Percentiles rank a stretch among this genome's conserved stretches.
Conservation (phyloP, 192 early-diverging fungal genomes). For the Mortierella hygrophila region DNA sequence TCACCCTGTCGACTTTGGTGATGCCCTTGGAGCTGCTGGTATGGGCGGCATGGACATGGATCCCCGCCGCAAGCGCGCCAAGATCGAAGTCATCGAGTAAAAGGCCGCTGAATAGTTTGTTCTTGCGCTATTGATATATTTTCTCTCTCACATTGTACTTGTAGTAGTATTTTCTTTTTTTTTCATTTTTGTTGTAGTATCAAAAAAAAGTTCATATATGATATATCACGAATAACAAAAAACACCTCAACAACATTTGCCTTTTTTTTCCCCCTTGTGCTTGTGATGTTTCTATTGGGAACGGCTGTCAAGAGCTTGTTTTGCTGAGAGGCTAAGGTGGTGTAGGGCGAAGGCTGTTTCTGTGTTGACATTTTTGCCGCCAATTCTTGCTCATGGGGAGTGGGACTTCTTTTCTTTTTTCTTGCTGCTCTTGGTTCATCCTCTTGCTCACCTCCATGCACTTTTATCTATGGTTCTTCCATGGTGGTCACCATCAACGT, state of each 20-base stretch:
- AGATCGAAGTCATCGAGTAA: constrained; percentile 50
- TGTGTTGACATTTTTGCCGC: too few species aligned
- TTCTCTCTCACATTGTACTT: constrained; percentile 1
- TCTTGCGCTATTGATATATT: not conserved
- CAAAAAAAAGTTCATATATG: not conserved
- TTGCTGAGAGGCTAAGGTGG: too few species aligned
- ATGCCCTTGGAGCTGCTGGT: constrained; percentile 15
- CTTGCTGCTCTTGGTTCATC: too few species aligned
- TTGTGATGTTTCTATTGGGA: not conserved
- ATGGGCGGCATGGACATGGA: not conserved
- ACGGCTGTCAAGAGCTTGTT: too few species aligned
- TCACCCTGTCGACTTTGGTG: constrained; percentile 24
- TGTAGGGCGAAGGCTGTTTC: too few species aligned
- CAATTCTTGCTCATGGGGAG: too few species aligned
- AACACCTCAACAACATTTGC: not conserved
- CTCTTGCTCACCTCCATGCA: too few species aligned
- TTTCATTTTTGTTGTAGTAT: constrained; percentile 16
- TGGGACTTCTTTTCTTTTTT: too few species aligned
- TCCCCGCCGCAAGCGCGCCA: constrained; percentile 37
- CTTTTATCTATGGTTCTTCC: too few species aligned
- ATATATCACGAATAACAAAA: not conserved
- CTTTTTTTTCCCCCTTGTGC: not conserved
- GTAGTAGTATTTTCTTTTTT: constrained; percentile 16
- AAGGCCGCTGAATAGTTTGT: not conserved
- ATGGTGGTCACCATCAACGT: too few species aligned